Evolutionary conservation across 257 asterid species (phyloP), one percentile per base, ranked within the genome.

Genomic region (Ilex asprella): DNA sequence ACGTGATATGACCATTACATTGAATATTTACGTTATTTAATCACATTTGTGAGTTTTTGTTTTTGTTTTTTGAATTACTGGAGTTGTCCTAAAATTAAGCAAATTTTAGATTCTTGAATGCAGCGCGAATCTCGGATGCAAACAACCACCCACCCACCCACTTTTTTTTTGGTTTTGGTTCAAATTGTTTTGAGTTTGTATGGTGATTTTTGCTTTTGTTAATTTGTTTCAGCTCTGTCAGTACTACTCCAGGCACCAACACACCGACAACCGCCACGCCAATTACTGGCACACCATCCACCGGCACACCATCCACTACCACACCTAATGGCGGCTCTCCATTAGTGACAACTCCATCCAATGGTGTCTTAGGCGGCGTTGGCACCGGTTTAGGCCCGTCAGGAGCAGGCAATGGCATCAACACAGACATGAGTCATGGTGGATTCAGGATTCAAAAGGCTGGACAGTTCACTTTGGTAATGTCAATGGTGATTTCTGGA

Each of bases 321-420:
- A 71, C 64, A 16, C 64, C 79, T 2, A 72, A 78, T 7, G 82
- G 80, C 0, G 67, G 74, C 31, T n/a, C 75, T 14, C 87, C 94
- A 0, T 46, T 74, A 7, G 64, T 79, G 46, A 87, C 87, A 10
- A 78, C 75, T 56, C 88, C 94, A 0, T 63, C 78, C 39, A 16
- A 59, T 1, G 87, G 89, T 3, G 51, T 79, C 7, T 29, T 83
- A 15, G 94, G 94, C 32, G 86, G 96, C 21, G 2, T 74, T n/a
- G 78, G 65, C 79, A 72, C 50, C 16, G 84, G 94, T 2, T 51
- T 88, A 8, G 87, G 89, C 41, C 91, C 96, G 0, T 60, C 91
- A 0, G 89, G 89, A 7, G 51, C 67, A 21, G 27, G 27, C 27
- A 21, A 21, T 30, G 73, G 80, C 57, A 69, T 70, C 56, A 76